These are phyloP conservation scores for Cyclostephanos invisitatus DNA, from an alignment of 108 stramenopile species.

Conservation along the genomic window DNA sequence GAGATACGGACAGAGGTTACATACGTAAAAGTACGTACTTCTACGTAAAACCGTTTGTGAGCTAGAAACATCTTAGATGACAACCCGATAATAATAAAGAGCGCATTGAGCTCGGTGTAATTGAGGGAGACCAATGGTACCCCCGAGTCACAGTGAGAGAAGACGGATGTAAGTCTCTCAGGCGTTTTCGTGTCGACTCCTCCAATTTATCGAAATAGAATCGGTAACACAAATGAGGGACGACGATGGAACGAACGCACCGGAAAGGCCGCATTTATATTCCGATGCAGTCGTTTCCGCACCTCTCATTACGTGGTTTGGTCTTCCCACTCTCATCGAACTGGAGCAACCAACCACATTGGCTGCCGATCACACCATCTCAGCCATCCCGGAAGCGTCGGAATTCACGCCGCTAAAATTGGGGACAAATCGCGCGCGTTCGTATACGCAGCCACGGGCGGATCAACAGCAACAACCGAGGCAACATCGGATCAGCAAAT, in stretches of 20 bases:
- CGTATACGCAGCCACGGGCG: too few relatives aligned
- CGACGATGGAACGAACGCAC: background rate
- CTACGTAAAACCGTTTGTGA: too few relatives aligned
- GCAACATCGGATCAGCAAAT: background rate
- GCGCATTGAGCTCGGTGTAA: too few relatives aligned
- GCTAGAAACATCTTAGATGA: too few relatives aligned
- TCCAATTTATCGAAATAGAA: background rate
- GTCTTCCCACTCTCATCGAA: slow-evolving; percentile 47
- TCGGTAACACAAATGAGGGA: background rate
- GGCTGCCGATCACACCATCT: background rate
- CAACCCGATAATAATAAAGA: too few relatives aligned
- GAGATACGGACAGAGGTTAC: too few relatives aligned
- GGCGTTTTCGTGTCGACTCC: too few relatives aligned
- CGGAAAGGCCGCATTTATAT: slow-evolving; percentile 26
- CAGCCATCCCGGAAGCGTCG: background rate
- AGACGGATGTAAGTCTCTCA: too few relatives aligned
- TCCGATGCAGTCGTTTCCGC: slow-evolving; percentile 28
- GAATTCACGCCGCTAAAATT: background rate
- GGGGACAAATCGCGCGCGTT: background rate
- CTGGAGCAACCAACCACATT: slow-evolving; percentile 22
- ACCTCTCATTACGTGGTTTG: slow-evolving; percentile 41
- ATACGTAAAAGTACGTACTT: too few relatives aligned
- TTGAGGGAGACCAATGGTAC: too few relatives aligned
- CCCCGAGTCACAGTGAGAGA: too few relatives aligned
- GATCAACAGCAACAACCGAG: background rate